Percentiles rank a stretch among this genome's conserved stretches.
Conservation (phyloP, 495 filamentous ascomycete species). For the Penicillium ochrochloron region DNA sequence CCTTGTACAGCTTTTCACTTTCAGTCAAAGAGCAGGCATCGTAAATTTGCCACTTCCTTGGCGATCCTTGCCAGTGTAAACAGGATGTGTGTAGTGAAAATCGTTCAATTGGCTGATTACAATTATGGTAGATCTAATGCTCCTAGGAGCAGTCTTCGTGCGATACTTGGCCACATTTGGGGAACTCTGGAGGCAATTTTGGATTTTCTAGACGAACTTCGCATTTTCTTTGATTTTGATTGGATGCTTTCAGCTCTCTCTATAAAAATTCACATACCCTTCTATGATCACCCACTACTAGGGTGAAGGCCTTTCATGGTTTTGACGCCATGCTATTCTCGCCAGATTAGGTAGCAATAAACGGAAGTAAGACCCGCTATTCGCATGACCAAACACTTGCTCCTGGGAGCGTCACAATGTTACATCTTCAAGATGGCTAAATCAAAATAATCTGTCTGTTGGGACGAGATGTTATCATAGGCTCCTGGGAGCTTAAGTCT, state of each 20-base stretch:
- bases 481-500: conserved; percentile 12
- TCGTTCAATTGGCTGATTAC: too few species aligned
- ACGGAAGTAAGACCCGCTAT: not conserved
- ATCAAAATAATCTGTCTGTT: conserved; percentile 9
- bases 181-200: not conserved
- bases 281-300: conserved; percentile 7
- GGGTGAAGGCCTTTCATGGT: not conserved
- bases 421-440: conserved; percentile 9
- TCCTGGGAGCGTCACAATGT: not conserved
- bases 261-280: conserved; percentile 8
- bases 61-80: too few species aligned
- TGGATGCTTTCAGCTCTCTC: conserved; percentile 8
- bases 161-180: conserved; percentile 9
- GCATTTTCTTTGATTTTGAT: conserved; percentile 9
- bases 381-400: not conserved
- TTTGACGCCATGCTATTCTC: not conserved
- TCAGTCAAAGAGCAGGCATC: too few species aligned
- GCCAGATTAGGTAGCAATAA: not conserved
- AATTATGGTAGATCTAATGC: conserved; percentile 6
- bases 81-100: too few species aligned
- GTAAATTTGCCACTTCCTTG: too few species aligned
- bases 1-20: too few species aligned
- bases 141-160: conserved; percentile 4
- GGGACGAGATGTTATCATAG: conserved; percentile 2
- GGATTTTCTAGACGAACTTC: conserved; percentile 9